These are phyloP conservation scores for Irineochytrium annulatum DNA, from an alignment of 192 early-diverging fungal species.

Conservation along the genomic window DNA sequence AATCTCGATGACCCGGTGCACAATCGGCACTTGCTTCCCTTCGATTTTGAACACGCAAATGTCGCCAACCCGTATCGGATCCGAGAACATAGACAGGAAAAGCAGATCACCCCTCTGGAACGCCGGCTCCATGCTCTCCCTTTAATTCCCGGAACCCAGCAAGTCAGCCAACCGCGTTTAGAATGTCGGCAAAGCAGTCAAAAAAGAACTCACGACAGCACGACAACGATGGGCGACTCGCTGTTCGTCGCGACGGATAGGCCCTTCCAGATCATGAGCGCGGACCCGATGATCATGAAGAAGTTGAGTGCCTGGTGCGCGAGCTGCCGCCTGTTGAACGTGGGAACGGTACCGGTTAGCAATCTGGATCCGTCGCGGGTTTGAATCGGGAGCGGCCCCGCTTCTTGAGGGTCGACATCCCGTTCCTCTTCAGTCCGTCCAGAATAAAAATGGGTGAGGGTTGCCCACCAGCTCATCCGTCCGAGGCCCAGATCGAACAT, in stretches of 20 bases:
- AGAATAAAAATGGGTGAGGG: no score
- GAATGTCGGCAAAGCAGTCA: not conserved
- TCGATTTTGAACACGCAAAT: constrained; percentile 92
- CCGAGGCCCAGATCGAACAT: no score
- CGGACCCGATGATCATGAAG: constrained; percentile 82
- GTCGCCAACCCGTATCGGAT: constrained; percentile 81
- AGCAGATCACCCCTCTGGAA: constrained; percentile 92
- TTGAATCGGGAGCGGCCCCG: no score
- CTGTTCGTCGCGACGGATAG: constrained; percentile 78
- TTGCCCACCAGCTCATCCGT: no score
- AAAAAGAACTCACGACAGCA: constrained; percentile 64
- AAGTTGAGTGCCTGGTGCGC: constrained; percentile 78
- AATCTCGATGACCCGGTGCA: constrained; percentile 90
- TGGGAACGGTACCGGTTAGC: not conserved
- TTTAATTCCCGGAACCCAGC: constrained; percentile 14
- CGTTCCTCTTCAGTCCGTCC: no score
- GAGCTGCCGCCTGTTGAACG: constrained; percentile 25
- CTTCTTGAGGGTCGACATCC: no score
- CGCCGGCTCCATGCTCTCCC: constrained; percentile 97
- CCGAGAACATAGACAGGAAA: constrained; percentile 70
- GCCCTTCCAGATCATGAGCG: constrained; percentile 96
- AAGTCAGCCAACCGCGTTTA: not conserved
- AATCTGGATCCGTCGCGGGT: no score
- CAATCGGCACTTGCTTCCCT: constrained; percentile 88
- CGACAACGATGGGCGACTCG: constrained; percentile 96